Evolutionary conservation across 345 rosid species (phyloP).

Genomic region (Hevea brasiliensis): DNA sequence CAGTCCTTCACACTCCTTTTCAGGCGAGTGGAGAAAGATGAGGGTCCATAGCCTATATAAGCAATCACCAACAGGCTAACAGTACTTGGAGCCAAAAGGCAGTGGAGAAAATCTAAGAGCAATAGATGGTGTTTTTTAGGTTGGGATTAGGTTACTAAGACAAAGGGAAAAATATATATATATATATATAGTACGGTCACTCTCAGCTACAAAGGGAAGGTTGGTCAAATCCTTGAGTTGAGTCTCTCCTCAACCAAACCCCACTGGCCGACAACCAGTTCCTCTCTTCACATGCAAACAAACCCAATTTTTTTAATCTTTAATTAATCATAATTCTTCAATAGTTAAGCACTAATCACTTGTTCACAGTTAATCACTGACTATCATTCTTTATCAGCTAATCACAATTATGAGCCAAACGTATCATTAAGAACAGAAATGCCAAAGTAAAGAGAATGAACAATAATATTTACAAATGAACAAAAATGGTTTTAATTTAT

Average conservation of each 20-base stretch:
- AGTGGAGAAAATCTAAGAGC: constrained; percentile 24
- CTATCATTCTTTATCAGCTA: too few relatives aligned
- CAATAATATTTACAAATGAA: constrained; percentile 4
- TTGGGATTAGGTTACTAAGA: background rate
- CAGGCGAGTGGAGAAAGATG: background rate
- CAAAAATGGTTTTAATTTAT: constrained; percentile 28
- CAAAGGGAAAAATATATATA: background rate
- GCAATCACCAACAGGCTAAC: background rate
- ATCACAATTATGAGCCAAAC: too few relatives aligned
- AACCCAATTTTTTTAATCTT: background rate
- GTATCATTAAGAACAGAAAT: too few relatives aligned
- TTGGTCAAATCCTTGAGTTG: constrained; percentile 42
- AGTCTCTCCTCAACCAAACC: constrained; percentile 17
- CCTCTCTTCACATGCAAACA: constrained; percentile 32
- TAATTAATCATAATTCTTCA: too few relatives aligned
- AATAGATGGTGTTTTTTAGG: constrained; percentile 18
- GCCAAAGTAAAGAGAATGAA: background rate
- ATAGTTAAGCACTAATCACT: too few relatives aligned
- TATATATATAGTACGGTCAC: background rate
- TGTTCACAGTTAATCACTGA: too few relatives aligned
- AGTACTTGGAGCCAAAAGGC: background rate
- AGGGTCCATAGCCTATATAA: background rate
- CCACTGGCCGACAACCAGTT: constrained; percentile 35
- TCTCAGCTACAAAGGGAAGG: constrained; percentile 18
- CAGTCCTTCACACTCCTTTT: background rate